Percentiles rank a stretch among this genome's conserved stretches.
phyloP scores from a whole-genome alignment of 2,329 filamentous ascomycete species.

The Arthrobotrys sphaeroides region DNA sequence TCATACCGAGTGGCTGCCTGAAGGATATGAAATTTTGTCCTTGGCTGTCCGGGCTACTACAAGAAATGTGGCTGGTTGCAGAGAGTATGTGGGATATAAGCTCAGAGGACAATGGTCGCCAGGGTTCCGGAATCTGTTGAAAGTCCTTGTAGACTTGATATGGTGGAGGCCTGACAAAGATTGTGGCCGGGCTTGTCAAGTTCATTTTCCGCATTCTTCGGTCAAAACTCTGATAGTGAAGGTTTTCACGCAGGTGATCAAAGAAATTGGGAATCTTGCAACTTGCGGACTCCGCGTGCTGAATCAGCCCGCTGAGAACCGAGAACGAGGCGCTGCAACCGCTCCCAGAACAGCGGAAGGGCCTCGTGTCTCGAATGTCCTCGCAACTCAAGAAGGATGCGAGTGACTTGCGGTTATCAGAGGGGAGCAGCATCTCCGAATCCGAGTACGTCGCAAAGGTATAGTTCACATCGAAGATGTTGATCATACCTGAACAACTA shows the following conservation, averaged over 20 bases:
- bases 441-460: constrained; percentile 20
- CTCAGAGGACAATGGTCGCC: background rate
- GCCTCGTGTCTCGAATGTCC: background rate
- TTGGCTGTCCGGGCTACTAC: background rate
- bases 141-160: background rate
- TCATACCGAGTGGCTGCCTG: background rate
- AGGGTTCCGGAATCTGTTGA: background rate
- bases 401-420: constrained; percentile 21
- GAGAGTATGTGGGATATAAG: background rate
- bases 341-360: background rate
- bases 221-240: constrained; percentile 21
- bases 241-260: background rate
- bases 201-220: background rate
- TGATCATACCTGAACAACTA: constrained; percentile 6
- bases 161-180: constrained; percentile 23
- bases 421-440: background rate
- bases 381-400: constrained; percentile 10
- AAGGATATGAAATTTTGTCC: background rate
- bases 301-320: constrained; percentile 6
- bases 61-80: background rate
- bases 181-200: background rate
- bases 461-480: constrained; percentile 10
- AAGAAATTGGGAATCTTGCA: background rate
- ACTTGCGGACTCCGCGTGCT: constrained; percentile 1
- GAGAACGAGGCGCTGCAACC: background rate